Evolutionary conservation across 805 yeast genomes (phyloP), one percentile per base, ranked within the genome.

Genomic region (Yarrowia sp.): DNA sequence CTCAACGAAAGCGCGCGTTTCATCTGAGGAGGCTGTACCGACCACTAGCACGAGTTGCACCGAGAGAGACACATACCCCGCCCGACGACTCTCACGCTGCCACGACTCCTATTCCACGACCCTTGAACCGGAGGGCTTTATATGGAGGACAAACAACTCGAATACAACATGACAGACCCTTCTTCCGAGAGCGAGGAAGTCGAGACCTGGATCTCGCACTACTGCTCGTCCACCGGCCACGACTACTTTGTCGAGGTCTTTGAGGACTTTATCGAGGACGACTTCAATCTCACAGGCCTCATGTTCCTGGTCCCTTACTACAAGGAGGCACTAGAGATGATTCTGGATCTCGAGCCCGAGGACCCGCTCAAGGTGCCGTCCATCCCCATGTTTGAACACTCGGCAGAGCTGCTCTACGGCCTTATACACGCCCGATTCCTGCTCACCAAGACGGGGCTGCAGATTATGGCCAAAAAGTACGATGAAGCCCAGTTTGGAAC

Each of bases 241-340:
- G 96, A 95, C 76, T 94, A 88, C 77, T 92, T 92, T 78, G 97
- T 93, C 53, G 96, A 93, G 73, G 97, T 95, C 7, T 84, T 92
- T 0, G 92, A 90, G 59, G 97, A 92, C 63, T 95, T 92, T 78
- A 91, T 95, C 70, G 98, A 93, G 74, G 99, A 95, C 78, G 98
- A 95, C 73, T 95, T 95, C 83, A 95, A 95, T 77, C 83, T 95
- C 74, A 93, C 98, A 0, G 98, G 98, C 0, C 83, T 95, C 66
- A 84, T 89, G 41, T 85, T 88, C 72, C 87, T 90, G 70, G 97
- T 95, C 10, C 97, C 98, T 4, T 91, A 88, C 76, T 95, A 93
- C 78, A 82, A 94, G 75, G 97, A 92, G 75, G 97, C 98, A 1
- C 80, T 94, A 71, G 97, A 94, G 79, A 84, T 94, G 73, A 91